Percentiles rank a stretch among this genome's conserved stretches.
Evolutionary conservation across 2,329 filamentous ascomycete species (phyloP).

Genomic region (Pseudogymnoascus verrucosus): DNA sequence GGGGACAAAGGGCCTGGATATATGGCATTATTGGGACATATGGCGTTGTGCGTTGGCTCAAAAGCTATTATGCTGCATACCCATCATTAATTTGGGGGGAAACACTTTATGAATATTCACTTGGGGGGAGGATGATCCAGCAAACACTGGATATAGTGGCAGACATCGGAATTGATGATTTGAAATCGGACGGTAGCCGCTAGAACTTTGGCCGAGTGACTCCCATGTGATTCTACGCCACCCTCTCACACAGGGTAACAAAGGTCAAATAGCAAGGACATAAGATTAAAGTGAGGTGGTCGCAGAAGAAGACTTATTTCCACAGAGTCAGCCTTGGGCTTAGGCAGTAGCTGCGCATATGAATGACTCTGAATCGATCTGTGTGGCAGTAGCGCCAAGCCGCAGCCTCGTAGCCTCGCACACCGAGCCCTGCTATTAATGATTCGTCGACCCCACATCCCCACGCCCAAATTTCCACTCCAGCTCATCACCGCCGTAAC

Average conservation of each 20-base stretch:
- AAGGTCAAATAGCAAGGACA: background rate
- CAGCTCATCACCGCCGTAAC: conserved; percentile 3
- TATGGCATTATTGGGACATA: background rate
- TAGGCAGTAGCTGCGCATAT: background rate
- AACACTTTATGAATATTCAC: background rate
- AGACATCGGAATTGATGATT: background rate
- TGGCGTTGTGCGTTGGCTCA: background rate
- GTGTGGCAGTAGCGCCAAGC: background rate
- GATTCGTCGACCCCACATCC: conserved; percentile 6
- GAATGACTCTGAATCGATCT: background rate
- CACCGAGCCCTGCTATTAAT: conserved; percentile 3
- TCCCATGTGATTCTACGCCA: background rate
- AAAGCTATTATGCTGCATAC: conserved; percentile 4
- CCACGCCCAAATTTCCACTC: conserved; percentile 7
- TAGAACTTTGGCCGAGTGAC: background rate
- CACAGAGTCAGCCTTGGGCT: background rate
- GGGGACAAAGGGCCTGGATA: conserved; percentile 3
- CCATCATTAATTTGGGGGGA: background rate
- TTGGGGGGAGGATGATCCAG: background rate
- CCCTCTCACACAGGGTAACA: background rate
- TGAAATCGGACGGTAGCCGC: background rate
- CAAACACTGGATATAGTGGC: background rate
- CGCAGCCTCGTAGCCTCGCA: conserved; percentile 5
- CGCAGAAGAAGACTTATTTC: no score
- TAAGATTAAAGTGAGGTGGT: background rate